Percentiles rank a stretch among this genome's conserved stretches.
phyloP scores from a whole-genome alignment of 805 yeast genomes.

The Danielia reshetovae region DNA sequence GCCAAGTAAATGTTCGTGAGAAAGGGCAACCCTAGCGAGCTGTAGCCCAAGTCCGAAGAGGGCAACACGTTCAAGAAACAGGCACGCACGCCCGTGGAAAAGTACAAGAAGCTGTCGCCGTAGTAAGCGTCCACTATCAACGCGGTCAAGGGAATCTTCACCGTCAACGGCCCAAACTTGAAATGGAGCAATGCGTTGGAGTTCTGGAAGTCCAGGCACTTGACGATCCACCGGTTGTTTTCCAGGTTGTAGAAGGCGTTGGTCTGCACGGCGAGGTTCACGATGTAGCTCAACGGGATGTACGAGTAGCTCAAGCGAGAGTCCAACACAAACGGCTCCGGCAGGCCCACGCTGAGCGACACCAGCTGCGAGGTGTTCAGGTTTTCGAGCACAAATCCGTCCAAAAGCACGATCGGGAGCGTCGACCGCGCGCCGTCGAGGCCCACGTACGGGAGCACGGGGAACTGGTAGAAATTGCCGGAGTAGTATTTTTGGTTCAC shows the following conservation, averaged over 20 bases:
- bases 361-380: slow-evolving; percentile 31
- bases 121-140: slow-evolving; percentile 35
- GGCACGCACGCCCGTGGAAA: slow-evolving; percentile 52
- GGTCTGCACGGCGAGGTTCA: slow-evolving; percentile 64
- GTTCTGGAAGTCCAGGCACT: slow-evolving; percentile 47
- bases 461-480: slow-evolving; percentile 48
- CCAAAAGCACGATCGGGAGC: slow-evolving; percentile 31
- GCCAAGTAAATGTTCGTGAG: slow-evolving; percentile 53
- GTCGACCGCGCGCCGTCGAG: slow-evolving; percentile 9
- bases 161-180: slow-evolving; percentile 47
- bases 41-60: slow-evolving; percentile 43
- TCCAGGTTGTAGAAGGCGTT: slow-evolving; percentile 57
- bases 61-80: slow-evolving; percentile 55
- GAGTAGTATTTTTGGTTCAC: slow-evolving; percentile 44
- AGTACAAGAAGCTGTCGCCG: slow-evolving; percentile 36
- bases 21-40: slow-evolving; percentile 57
- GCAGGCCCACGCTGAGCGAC: slow-evolving; percentile 28
- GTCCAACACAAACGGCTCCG: slow-evolving; percentile 57
- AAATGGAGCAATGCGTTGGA: slow-evolving; percentile 51
- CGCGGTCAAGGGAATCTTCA: slow-evolving; percentile 48
- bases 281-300: slow-evolving; percentile 53
- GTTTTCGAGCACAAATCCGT: slow-evolving; percentile 23
- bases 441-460: slow-evolving; percentile 40
- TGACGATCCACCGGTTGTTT: slow-evolving; percentile 55
- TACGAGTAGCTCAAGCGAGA: slow-evolving; percentile 46